Base-by-base conservation (phyloP, 305 asterid species). In the Galium porrigens region DNA sequence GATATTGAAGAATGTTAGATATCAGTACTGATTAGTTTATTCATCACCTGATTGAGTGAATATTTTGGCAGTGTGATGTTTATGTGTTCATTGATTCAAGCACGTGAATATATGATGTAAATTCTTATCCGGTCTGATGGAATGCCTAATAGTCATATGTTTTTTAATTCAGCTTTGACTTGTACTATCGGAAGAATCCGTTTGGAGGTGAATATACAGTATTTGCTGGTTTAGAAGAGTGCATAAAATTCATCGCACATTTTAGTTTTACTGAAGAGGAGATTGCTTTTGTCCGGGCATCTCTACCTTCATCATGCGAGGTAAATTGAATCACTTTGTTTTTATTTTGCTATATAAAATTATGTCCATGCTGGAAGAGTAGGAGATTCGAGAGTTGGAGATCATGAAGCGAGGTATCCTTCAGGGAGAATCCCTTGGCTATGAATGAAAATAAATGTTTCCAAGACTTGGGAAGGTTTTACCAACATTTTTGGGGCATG, bases 161-260 rank as follows among this genome's bases (percentile, higher is more conserved):
- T 25, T 64, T 73, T 54, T 65, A 12, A 71, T 78, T 48, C 86
- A 91, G 96, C 88, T 91, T 86, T 68, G 98, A 91, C 72, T 74
- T 91, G 78, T 91, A 82, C 66, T 86, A 82, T 69, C 79, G 98
- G 69, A 84, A 59, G 67, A 91, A 85, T 65, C 98, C 96, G 5
- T 91, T 88, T 77, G 96, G 98, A 1, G 96, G 96, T 59, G 96
- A 91, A 77, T 91, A 88, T 68, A 88, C 98, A 5, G 78, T 88
- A 46, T 91, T 88, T 86, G 96, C 97, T 74, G 98, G 98, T 66
- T 78, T 91, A 66, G 98, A 91, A 77, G 96, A 91, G 84, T 88
- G 98, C 78, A 86, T 88, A 64, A 85, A 64, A 76, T 75, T 91
- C 65, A 84, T 91, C 69, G 98, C 98, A 51, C 88, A 86, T 73